phyloP scores from a whole-genome alignment of 139 green algal species.

The Micractinium conductrix region DNA sequence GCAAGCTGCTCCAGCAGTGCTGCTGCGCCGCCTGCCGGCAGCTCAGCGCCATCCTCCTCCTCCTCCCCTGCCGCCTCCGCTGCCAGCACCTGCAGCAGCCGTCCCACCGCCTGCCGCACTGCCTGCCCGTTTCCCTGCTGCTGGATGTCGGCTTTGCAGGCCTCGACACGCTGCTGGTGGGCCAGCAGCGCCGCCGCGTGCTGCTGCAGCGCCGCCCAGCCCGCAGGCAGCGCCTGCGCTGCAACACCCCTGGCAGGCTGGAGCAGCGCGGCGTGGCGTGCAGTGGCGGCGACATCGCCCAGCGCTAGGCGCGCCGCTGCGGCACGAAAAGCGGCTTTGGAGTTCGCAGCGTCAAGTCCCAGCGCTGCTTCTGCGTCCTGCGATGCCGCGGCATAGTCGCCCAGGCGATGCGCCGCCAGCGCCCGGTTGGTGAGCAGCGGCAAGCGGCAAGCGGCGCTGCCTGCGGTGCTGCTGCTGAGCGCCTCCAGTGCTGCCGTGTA shows the following conservation, averaged over 20 bases:
- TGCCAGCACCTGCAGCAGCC: background rate
- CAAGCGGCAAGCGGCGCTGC: background rate
- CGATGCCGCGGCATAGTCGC: background rate
- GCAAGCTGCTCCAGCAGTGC: background rate
- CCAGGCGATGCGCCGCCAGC: slow-evolving; percentile 7
- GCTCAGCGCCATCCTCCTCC: background rate
- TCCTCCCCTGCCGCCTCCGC: slow-evolving; percentile 15
- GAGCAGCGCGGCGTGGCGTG: background rate
- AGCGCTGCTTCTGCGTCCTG: slow-evolving; percentile 26
- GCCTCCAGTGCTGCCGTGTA: background rate
- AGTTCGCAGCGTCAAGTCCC: background rate
- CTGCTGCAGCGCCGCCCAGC: background rate
- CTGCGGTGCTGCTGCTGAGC: background rate
- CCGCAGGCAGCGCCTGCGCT: background rate
- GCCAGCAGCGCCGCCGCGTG: background rate
- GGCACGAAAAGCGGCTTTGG: background rate
- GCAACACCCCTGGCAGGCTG: background rate
- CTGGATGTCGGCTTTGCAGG: background rate
- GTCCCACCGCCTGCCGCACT: background rate
- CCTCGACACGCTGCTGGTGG: background rate
- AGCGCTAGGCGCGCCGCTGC: background rate
- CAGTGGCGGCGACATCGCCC: background rate
- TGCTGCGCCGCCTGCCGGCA: background rate
- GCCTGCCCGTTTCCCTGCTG: background rate
- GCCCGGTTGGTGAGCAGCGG: slow-evolving; percentile 19